These are phyloP conservation scores for Diaporthe aspalathi DNA, from an alignment of 2,329 filamentous ascomycete genomes.

Conservation along the genomic window DNA sequence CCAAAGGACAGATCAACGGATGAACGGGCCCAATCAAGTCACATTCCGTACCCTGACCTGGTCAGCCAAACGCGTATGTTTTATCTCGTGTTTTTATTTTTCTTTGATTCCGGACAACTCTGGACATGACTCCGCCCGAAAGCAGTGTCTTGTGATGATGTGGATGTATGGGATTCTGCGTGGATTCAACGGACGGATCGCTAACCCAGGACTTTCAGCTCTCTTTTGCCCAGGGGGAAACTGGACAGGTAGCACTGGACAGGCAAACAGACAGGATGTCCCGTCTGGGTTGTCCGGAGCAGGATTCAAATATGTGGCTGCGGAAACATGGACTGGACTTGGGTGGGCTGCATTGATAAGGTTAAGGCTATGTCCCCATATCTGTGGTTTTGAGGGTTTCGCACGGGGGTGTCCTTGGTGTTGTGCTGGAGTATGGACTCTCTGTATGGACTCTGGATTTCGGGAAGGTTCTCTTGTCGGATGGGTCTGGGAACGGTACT, in stretches of 20 bases:
- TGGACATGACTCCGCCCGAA: slow-evolving; percentile 22
- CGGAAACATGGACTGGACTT: not conserved
- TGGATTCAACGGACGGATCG: slow-evolving; percentile 31
- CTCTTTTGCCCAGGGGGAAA: not conserved
- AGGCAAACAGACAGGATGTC: not conserved
- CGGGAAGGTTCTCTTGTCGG: not conserved
- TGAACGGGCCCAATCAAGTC: slow-evolving; percentile 23
- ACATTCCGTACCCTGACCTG: slow-evolving; percentile 27
- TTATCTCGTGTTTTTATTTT: slow-evolving; percentile 28
- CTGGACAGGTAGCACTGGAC: not conserved
- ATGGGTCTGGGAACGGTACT: slow-evolving; percentile 2
- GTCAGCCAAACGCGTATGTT: slow-evolving; percentile 37
- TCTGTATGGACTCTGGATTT: not conserved
- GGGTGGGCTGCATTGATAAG: not conserved
- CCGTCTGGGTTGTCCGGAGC: not conserved
- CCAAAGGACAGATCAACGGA: slow-evolving; percentile 14
- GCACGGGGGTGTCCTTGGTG: not conserved
- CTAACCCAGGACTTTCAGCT: slow-evolving; percentile 36
- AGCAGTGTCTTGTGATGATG: not conserved
- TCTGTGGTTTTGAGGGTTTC: not conserved
- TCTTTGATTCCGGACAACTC: slow-evolving; percentile 28
- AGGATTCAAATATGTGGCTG: not conserved
- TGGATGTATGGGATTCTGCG: not conserved
- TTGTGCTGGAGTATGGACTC: not conserved
- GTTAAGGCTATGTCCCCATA: not conserved